A percentile compares a stretch with the other conserved stretches of the same genome.
Conservation (phyloP, 768 basidiomycete species). For the Cubamyces lactineus region DNA sequence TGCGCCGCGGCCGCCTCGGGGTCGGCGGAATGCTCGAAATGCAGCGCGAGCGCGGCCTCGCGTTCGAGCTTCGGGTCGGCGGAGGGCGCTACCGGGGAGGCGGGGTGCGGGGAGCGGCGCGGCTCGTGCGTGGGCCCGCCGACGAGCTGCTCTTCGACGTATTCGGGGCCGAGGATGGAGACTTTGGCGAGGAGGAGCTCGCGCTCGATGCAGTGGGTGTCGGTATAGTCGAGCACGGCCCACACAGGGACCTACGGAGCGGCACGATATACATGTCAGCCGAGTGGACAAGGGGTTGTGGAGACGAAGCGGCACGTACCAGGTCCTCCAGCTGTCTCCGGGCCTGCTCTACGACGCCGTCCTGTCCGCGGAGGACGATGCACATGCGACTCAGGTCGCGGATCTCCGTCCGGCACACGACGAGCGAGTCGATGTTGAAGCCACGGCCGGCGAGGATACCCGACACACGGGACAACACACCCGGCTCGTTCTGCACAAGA, state of each 20-base stretch:
- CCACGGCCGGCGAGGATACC: conserved; percentile 96
- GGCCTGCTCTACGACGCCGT: conserved; percentile 97
- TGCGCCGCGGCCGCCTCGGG: conserved; percentile 26
- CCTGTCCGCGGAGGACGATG: conserved; percentile 94
- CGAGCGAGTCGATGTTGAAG: conserved; percentile 98
- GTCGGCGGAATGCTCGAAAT: conserved; percentile 69
- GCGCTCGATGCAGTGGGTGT: conserved; percentile 87
- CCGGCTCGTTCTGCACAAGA: conserved; percentile 98
- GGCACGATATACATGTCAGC: not conserved
- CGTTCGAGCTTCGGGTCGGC: conserved; percentile 61
- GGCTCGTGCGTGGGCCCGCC: conserved; percentile 87
- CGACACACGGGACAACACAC: conserved; percentile 97
- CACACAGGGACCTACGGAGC: conserved; percentile 88
- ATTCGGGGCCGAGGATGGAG: conserved; percentile 96
- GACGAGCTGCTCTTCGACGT: conserved; percentile 87
- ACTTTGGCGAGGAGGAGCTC: conserved; percentile 96
- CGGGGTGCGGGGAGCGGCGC: conserved; percentile 41
- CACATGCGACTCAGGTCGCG: conserved; percentile 98
- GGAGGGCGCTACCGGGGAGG: conserved; percentile 16
- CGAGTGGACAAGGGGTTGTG: not conserved
- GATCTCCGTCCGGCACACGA: conserved; percentile 97
- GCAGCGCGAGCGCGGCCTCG: conserved; percentile 72
- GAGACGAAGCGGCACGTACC: conserved; percentile 50
- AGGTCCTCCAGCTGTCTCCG: conserved; percentile 95
- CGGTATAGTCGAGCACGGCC: conserved; percentile 98